Evolutionary conservation across 805 yeast genomes (phyloP).

Genomic region (Maudiozyma pseudohumilis): DNA sequence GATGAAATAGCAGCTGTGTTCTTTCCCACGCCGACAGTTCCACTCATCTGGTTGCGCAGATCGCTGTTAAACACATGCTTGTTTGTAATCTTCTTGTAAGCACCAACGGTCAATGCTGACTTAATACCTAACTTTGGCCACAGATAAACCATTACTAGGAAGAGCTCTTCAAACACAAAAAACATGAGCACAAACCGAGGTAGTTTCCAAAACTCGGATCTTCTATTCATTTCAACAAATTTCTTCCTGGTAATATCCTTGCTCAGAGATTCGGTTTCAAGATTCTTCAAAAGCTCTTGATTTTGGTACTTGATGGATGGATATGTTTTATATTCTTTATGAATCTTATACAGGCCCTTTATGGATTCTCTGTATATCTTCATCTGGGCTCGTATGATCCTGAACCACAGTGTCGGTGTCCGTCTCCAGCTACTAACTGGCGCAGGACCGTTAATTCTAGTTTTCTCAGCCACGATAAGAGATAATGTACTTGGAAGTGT

Average conservation of each 20-base stretch:
- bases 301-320: background rate
- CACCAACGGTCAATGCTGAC: conserved; percentile 45
- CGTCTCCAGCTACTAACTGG: conserved; percentile 19
- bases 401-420: conserved; percentile 30
- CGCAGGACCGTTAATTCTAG: conserved; percentile 23
- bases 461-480: conserved; percentile 11
- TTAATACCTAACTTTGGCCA: conserved; percentile 49
- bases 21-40: background rate
- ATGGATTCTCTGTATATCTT: conserved; percentile 52
- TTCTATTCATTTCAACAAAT: conserved; percentile 36
- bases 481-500: conserved; percentile 28
- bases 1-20: conserved; percentile 24
- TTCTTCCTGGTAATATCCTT: conserved; percentile 33
- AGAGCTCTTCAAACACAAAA: conserved; percentile 42
- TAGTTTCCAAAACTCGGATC: conserved; percentile 37
- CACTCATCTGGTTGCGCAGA: background rate
- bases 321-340: background rate
- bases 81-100: conserved; percentile 21
- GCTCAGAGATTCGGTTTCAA: background rate
- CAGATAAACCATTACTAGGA: conserved; percentile 43
- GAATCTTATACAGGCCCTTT: conserved; percentile 30
- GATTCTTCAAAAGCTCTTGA: background rate
- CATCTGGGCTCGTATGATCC: conserved; percentile 38
- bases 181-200: conserved; percentile 43
- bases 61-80: conserved; percentile 1